Conservation (phyloP, 1,139 yeast genomes). For the Meyerozyma sp. region DNA sequence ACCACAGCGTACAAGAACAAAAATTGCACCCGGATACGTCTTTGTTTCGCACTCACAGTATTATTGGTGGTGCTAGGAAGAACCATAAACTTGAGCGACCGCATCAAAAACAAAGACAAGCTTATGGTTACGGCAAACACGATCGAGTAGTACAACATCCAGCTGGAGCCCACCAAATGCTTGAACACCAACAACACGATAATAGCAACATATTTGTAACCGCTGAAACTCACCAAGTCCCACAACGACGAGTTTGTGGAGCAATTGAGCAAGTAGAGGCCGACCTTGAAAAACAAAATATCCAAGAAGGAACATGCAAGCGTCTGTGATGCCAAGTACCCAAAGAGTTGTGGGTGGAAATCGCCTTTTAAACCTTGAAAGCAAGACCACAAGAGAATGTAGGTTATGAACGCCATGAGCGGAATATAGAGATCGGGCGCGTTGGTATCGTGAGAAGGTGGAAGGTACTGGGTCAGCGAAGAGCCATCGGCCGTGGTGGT, state of each 20-base stretch:
- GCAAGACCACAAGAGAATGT: constrained; percentile 78
- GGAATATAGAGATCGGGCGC: constrained; percentile 98
- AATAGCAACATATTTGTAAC: constrained; percentile 88
- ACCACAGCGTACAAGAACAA: constrained; percentile 81
- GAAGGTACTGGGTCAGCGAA: constrained; percentile 49
- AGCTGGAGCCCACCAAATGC: constrained; percentile 29
- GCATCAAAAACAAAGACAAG: constrained; percentile 68
- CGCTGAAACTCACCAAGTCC: constrained; percentile 86
- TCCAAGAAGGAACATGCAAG: constrained; percentile 79
- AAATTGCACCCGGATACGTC: constrained; percentile 82
- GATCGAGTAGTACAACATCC: constrained; percentile 33
- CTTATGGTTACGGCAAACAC: constrained; percentile 41
- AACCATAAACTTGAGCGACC: constrained; percentile 77
- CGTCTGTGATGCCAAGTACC: constrained; percentile 86
- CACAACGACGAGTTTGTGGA: constrained; percentile 55
- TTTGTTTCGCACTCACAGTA: constrained; percentile 58
- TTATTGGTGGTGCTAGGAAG: constrained; percentile 53
- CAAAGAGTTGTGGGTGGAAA: constrained; percentile 90
- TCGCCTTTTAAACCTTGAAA: constrained; percentile 84
- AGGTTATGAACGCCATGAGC: constrained; percentile 85
- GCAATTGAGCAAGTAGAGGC: constrained; percentile 43
- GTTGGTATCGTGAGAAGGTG: constrained; percentile 78
- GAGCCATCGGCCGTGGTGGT: constrained; percentile 35
- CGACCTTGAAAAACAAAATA: constrained; percentile 38
- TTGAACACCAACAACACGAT: constrained; percentile 51